A percentile compares a stretch with the other conserved stretches of the same genome.
Conservation (phyloP, 805 yeast genomes). For the Blastobotrys mokoenaii region DNA sequence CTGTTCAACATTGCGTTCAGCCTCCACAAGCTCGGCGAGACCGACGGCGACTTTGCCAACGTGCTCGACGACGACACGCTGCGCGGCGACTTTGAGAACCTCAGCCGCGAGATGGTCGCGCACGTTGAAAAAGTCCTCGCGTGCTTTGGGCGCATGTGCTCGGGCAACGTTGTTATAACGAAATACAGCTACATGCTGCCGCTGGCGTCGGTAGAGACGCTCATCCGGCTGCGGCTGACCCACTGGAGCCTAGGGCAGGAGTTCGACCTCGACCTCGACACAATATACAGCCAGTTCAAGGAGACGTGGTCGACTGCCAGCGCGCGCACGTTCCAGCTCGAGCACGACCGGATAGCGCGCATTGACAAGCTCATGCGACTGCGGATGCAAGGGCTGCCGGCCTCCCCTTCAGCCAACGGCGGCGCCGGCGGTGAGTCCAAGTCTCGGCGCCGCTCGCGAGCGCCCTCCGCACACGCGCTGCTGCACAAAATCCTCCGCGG, state of each 20-base stretch:
- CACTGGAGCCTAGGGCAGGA: not conserved
- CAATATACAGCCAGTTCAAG: not conserved
- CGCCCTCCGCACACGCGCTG: no score
- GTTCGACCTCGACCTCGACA: not conserved
- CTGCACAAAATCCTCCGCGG: no score
- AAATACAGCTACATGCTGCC: not conserved
- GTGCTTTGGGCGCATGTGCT: not conserved
- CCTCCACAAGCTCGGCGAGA: not conserved
- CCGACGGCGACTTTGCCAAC: not conserved
- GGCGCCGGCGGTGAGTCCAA: no score
- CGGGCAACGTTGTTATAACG: not conserved
- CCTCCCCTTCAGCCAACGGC: no score
- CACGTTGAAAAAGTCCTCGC: not conserved
- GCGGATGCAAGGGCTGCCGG: no score
- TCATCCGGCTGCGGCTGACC: slow-evolving; percentile 1
- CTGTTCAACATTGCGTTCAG: not conserved
- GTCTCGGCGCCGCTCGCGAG: no score
- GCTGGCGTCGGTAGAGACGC: not conserved
- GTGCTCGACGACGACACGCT: not conserved
- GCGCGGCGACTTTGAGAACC: not conserved
- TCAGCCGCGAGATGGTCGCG: not conserved
- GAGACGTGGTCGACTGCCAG: not conserved
- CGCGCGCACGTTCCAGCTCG: no score
- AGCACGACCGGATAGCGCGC: no score
- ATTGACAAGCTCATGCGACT: no score